Base-by-base conservation (phyloP, 495 filamentous ascomycete genomes). In the Lepraria neglecta region DNA sequence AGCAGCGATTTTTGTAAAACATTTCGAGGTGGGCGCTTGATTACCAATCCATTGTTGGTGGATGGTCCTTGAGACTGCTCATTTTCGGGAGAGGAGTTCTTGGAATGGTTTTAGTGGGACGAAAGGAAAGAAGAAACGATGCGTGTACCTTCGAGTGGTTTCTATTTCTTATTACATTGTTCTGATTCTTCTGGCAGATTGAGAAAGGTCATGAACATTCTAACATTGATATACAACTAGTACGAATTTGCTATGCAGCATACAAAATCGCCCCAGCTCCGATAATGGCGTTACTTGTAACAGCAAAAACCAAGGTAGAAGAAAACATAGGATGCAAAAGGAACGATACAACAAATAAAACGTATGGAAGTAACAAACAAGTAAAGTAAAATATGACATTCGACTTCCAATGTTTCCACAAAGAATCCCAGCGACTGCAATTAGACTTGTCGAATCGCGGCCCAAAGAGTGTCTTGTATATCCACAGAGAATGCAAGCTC, bases 341-440 rank as follows among this genome's bases (percentile, higher is more conserved):
- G 17, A 0, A 9, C 5, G 4, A 15, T 1, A 54, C 2, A 14
- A 14, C 9, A 33, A 21, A 38, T 28, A 54, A 35, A 53, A 31
- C 3, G n/a, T 7, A n/a, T 10, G 50, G 31, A 12, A 35, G 31
- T 2, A 35, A 11, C 7, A 24, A 11, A 2, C 3, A 12, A 5
- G n/a, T 3, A 14, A 54, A 11, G 30, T 5, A 54, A n/a, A 54
- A 38, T 4, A 38, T 0, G 7, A 54, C 7, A 3, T 54, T 54
- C 12, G 31, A 21, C 28, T 10, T 33, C 51, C 51, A 54, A 12
- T 54, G n/a, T 19, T 38, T 12, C 7, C 17, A n/a, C 31, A 54
- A 12, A 9, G 51, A 54, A 33, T 54, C 51, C 51, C 30, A 54
- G 31, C 31, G 51, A 24, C 51, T 53, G 30, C 50, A 33, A 1